Evolutionary conservation across 2,329 filamentous ascomycete species (phyloP).

Genomic region (Fusarium abutilonis): DNA sequence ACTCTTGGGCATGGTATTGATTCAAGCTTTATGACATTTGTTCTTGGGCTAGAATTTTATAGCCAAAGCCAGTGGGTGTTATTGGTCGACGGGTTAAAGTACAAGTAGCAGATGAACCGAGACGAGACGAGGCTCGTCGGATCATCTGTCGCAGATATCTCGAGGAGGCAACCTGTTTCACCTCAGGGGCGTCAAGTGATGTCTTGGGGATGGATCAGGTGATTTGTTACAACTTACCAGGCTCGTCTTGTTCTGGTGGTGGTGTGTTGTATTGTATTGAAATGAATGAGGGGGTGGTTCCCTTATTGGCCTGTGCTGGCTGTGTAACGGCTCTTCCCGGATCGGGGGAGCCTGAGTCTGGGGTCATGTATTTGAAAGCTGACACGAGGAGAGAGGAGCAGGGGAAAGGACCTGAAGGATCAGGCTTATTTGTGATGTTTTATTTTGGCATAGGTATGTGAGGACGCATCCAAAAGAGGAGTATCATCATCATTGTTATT

Average conservation of each 20-base stretch:
- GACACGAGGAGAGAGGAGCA: slow-evolving; percentile 3
- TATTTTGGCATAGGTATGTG: neutral
- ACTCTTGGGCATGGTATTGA: neutral
- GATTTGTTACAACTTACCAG: slow-evolving; percentile 17
- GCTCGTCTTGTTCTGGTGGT: slow-evolving; percentile 16
- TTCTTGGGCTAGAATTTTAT: neutral
- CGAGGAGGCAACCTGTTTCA: slow-evolving; percentile 38
- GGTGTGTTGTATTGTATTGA: slow-evolving; percentile 18
- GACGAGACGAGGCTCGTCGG: neutral
- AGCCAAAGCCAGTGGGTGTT: neutral
- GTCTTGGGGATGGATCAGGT: slow-evolving; percentile 31
- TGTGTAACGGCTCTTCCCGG: slow-evolving; percentile 18
- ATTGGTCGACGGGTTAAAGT: neutral
- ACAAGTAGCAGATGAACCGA: slow-evolving; percentile 27
- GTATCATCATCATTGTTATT: too few species aligned
- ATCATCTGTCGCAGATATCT: slow-evolving; percentile 21
- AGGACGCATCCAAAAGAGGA: neutral
- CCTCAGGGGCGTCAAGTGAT: slow-evolving; percentile 35
- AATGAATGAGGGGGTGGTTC: slow-evolving; percentile 3
- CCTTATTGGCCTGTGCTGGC: slow-evolving; percentile 30
- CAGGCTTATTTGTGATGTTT: neutral
- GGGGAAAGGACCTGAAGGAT: neutral
- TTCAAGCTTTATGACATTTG: slow-evolving; percentile 5
- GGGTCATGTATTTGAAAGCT: slow-evolving; percentile 13
- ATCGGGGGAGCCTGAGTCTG: slow-evolving; percentile 25